Evolutionary conservation across 1,139 yeast species (phyloP).

Genomic region (Chernovozyma sophiae-reginae): DNA sequence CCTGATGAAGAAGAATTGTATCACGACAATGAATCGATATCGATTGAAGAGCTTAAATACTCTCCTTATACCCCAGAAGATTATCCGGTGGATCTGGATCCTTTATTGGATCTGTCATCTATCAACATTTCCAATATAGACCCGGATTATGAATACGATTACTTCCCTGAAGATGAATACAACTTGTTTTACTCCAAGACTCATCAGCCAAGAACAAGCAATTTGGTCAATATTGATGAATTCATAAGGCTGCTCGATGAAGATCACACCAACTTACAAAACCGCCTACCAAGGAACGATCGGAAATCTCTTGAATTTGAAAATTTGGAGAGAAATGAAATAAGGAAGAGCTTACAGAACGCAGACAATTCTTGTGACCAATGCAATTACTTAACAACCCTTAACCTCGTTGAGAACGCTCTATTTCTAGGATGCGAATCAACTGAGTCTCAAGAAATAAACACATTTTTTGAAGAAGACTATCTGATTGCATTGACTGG

Average conservation of each 20-base stretch:
- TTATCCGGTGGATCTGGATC: not conserved
- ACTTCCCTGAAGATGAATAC: not conserved
- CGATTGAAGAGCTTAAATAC: conserved; percentile 4
- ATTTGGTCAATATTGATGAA: conserved; percentile 3
- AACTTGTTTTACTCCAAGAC: not conserved
- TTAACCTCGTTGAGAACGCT: conserved; percentile 24
- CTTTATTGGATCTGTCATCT: conserved; percentile 4
- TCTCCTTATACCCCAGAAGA: conserved; percentile 6
- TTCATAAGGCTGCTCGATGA: conserved; percentile 9
- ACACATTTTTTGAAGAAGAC: conserved; percentile 10
- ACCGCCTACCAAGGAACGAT: conserved; percentile 18
- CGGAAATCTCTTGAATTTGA: conserved; percentile 26
- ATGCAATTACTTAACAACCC: conserved; percentile 8
- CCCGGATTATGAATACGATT: conserved; percentile 4
- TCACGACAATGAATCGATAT: conserved; percentile 2
- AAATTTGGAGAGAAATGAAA: conserved; percentile 14
- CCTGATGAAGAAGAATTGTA: conserved; percentile 4
- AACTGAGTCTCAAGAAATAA: conserved; percentile 2
- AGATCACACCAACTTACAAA: conserved; percentile 8
- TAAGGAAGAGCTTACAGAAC: conserved; percentile 14
- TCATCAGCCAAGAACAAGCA: not conserved
- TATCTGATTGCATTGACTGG: conserved; percentile 15
- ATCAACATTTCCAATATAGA: conserved; percentile 3
- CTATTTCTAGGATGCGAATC: conserved; percentile 18
- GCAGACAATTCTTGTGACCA: conserved; percentile 9